Evolutionary conservation across 306 rosid species (phyloP).

Genomic region (Prunus mira): DNA sequence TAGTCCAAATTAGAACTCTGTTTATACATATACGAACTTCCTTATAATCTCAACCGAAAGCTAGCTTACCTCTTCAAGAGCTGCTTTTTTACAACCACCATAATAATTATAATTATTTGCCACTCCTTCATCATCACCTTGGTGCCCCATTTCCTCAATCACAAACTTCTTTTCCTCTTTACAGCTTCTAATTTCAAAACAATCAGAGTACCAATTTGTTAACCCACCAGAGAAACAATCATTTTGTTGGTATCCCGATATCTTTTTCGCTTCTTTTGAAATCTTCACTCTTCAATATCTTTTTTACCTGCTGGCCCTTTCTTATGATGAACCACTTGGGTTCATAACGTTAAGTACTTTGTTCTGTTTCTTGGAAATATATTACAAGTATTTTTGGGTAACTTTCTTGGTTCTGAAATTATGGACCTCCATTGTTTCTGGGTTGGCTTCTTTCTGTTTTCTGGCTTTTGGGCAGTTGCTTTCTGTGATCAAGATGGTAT

Average conservation of each 20-base stretch:
- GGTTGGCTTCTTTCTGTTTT: constrained; percentile 47
- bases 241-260: constrained; percentile 17
- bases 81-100: not conserved
- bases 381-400: constrained; percentile 15
- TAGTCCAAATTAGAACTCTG: too few species aligned
- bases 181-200: constrained; percentile 8
- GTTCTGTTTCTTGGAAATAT: not conserved
- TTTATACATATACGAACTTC: too few species aligned
- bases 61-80: not conserved
- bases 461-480: constrained; percentile 41
- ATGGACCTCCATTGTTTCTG: constrained; percentile 41
- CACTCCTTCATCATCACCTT: constrained; percentile 39
- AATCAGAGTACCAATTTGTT: constrained; percentile 18
- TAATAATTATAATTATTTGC: constrained; percentile 13
- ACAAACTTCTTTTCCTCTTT: constrained; percentile 22
- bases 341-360: not conserved
- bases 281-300: constrained; percentile 5
- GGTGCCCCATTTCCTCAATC: constrained; percentile 10
- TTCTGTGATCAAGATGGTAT: constrained; percentile 70
- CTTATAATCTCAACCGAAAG: constrained; percentile 9
- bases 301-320: too few species aligned
- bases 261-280: constrained; percentile 34
- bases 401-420: constrained; percentile 11
- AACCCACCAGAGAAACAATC: constrained; percentile 39
- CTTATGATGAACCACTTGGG: too few species aligned